phyloP scores from a whole-genome alignment of 129 eudicot genomes.

The Lactuca saligna region DNA sequence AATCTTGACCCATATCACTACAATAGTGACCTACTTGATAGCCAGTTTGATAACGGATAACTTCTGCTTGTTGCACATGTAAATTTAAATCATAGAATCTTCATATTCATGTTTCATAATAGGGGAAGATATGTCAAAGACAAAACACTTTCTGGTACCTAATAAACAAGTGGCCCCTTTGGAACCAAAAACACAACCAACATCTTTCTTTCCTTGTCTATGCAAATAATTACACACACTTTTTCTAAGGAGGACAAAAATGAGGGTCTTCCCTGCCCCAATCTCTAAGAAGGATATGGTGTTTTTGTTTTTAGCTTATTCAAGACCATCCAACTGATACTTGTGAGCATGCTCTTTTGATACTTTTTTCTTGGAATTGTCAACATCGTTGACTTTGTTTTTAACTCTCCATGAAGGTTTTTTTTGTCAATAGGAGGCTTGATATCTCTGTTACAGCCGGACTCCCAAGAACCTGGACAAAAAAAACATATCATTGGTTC shows the following conservation, averaged over 20 bases:
- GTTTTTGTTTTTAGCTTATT: constrained; percentile 82
- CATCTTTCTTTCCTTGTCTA: constrained; percentile 70
- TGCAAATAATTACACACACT: constrained; percentile 61
- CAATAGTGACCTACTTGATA: constrained; percentile 94
- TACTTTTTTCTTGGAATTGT: constrained; percentile 48
- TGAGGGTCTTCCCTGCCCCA: constrained; percentile 96
- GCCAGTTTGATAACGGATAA: constrained; percentile 89
- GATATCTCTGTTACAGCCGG: constrained; percentile 41
- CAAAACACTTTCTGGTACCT: constrained; percentile 41
- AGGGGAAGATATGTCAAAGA: constrained; percentile 11
- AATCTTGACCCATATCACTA: constrained; percentile 99
- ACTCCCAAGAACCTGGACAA: constrained; percentile 80
- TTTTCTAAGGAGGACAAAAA: constrained; percentile 87
- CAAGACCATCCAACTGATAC: constrained; percentile 92
- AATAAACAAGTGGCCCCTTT: constrained; percentile 96
- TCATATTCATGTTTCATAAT: not conserved
- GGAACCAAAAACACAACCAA: constrained; percentile 96
- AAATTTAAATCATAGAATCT: constrained; percentile 13
- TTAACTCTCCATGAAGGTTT: constrained; percentile 35
- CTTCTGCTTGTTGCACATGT: constrained; percentile 92
- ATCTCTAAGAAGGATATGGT: constrained; percentile 95
- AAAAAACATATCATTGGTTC: constrained; percentile 66
- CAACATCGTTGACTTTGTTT: too few relatives aligned
- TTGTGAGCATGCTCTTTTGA: constrained; percentile 78
- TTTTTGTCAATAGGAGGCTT: constrained; percentile 47